Conservation (phyloP, 2,329 filamentous ascomycete genomes). For the Nigrospora oryzae region DNA sequence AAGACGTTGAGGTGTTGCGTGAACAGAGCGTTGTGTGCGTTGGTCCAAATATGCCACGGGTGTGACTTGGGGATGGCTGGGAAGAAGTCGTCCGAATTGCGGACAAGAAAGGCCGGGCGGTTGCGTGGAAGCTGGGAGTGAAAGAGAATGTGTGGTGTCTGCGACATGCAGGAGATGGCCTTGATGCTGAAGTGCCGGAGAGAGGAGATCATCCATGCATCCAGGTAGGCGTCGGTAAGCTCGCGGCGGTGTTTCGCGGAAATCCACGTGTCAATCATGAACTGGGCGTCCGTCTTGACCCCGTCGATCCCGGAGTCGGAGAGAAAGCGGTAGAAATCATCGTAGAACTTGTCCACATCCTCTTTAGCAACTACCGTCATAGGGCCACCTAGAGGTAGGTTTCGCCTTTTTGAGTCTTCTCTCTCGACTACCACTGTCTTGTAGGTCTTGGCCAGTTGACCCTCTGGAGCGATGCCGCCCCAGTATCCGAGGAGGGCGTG, state of each 20-base stretch:
- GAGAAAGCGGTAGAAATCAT: constrained; percentile 87
- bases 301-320: constrained; percentile 66
- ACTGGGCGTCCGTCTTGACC: constrained; percentile 91
- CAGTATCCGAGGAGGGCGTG: constrained; percentile 84
- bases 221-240: constrained; percentile 69
- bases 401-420: constrained; percentile 34
- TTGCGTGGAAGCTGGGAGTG: constrained; percentile 73
- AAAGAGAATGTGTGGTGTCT: constrained; percentile 79
- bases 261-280: constrained; percentile 70
- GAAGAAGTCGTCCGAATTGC: constrained; percentile 91
- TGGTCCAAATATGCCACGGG: constrained; percentile 91
- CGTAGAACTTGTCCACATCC: constrained; percentile 70
- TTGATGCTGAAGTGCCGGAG: constrained; percentile 70
- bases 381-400: constrained; percentile 47
- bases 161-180: constrained; percentile 91
- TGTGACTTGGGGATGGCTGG: constrained; percentile 74
- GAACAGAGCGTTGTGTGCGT: constrained; percentile 80
- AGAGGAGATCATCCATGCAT: constrained; percentile 74
- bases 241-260: constrained; percentile 61
- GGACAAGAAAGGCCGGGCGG: constrained; percentile 63
- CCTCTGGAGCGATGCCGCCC: constrained; percentile 74
- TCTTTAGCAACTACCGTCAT: constrained; percentile 68
- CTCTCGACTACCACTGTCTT: constrained; percentile 58
- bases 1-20: constrained; percentile 79
- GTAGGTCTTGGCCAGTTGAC: constrained; percentile 69